A percentile compares a stretch with the other conserved stretches of the same genome.
Evolutionary conservation across 1,284 basidiomycete species (phyloP).

Genomic region (Microbotryomycetes sp.): DNA sequence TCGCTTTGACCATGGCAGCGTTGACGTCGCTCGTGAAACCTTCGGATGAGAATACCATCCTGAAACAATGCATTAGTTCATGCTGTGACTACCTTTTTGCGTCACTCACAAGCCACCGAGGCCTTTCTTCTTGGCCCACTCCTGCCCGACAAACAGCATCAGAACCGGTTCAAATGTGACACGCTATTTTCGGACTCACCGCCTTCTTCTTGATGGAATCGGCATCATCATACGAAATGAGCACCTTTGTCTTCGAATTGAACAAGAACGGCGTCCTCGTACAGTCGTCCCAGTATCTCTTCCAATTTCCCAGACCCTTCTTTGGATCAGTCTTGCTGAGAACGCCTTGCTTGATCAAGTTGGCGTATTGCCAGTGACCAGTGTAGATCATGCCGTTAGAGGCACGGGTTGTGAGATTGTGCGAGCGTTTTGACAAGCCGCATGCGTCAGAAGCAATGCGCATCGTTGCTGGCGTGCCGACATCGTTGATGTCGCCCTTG

Average conservation of each 20-base stretch:
- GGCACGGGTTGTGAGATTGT: not conserved
- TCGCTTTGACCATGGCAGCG: not conserved
- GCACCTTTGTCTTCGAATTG: not conserved
- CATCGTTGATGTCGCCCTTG: not conserved
- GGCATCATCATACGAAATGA: constrained; percentile 46
- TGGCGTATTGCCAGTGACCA: not conserved
- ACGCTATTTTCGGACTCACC: constrained; percentile 53
- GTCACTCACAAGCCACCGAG: not conserved
- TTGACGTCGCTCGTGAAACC: not conserved
- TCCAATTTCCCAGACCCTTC: not conserved
- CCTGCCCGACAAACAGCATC: no score
- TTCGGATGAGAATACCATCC: not conserved
- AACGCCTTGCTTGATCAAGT: not conserved
- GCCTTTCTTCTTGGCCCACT: not conserved
- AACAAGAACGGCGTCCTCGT: constrained; percentile 21
- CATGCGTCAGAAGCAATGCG: not conserved
- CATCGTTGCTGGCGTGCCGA: not conserved
- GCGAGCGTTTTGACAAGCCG: not conserved
- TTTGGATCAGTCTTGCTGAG: not conserved
- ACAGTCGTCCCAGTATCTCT: constrained; percentile 12
- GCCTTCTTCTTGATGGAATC: constrained; percentile 68
- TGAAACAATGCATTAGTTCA: not conserved
- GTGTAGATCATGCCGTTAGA: not conserved
- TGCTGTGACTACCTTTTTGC: no score
- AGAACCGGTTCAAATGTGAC: no score